Evolutionary conservation across 805 yeast species (phyloP).

Genomic region (Saccharomycopsis babjevae): DNA sequence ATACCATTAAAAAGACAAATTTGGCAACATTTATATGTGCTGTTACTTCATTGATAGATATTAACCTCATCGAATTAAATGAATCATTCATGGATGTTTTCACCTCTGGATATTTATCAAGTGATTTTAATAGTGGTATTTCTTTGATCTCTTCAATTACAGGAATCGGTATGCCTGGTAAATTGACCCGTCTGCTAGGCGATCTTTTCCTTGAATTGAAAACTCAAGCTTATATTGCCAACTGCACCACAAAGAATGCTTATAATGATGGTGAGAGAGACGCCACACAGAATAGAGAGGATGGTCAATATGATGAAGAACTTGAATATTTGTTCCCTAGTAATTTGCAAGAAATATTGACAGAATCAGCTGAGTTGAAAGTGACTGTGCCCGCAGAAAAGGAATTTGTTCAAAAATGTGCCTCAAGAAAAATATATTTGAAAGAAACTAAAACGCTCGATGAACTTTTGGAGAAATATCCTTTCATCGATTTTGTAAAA

Average conservation of each 20-base stretch:
- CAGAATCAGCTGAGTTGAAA: slow-evolving; percentile 25
- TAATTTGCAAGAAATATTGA: slow-evolving; percentile 14
- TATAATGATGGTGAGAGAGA: slow-evolving; percentile 67
- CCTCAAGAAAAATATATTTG: slow-evolving; percentile 55
- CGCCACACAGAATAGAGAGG: slow-evolving; percentile 29
- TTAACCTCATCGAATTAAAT: slow-evolving; percentile 80
- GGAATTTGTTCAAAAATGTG: slow-evolving; percentile 70
- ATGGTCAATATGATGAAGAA: slow-evolving; percentile 23
- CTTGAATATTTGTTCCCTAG: slow-evolving; percentile 20
- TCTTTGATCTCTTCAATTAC: slow-evolving; percentile 26
- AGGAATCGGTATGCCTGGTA: slow-evolving; percentile 31
- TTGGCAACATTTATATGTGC: slow-evolving; percentile 84
- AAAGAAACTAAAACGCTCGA: slow-evolving; percentile 36
- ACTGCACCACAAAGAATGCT: slow-evolving; percentile 56
- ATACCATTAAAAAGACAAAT: slow-evolving; percentile 73
- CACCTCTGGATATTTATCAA: slow-evolving; percentile 13
- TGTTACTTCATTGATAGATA: slow-evolving; percentile 70
- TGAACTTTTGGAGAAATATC: slow-evolving; percentile 59
- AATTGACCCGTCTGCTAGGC: slow-evolving; percentile 72
- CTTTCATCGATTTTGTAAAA: slow-evolving; percentile 76
- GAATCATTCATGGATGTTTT: slow-evolving; percentile 79
- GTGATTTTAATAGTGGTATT: slow-evolving; percentile 6
- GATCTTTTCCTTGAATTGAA: slow-evolving; percentile 74
- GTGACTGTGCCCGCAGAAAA: slow-evolving; percentile 62
- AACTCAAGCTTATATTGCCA: slow-evolving; percentile 91